Evolutionary conservation across 805 yeast genomes (phyloP).

Genomic region (Sungouiella blattae): DNA sequence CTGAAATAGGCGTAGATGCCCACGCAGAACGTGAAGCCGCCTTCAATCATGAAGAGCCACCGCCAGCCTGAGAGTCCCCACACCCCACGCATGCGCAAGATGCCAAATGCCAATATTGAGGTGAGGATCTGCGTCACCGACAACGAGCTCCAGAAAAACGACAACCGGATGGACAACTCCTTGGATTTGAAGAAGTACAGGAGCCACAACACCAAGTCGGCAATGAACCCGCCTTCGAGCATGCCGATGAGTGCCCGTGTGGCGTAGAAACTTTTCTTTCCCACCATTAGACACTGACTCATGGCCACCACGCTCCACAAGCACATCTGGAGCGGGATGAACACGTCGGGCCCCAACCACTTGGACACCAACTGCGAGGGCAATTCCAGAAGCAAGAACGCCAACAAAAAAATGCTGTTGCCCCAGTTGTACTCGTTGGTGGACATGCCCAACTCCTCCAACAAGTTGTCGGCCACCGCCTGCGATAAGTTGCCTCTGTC

Average conservation of each 20-base stretch:
- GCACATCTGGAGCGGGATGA: slow-evolving; percentile 57
- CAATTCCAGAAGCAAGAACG: slow-evolving; percentile 55
- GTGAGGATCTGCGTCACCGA: slow-evolving; percentile 46
- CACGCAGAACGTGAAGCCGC: slow-evolving; percentile 50
- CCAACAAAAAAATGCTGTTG: slow-evolving; percentile 48
- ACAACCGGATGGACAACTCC: slow-evolving; percentile 57
- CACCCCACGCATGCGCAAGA: slow-evolving; percentile 47
- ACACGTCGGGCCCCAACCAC: slow-evolving; percentile 56
- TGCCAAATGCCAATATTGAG: slow-evolving; percentile 49
- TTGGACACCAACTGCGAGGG: slow-evolving; percentile 69
- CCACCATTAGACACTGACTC: slow-evolving; percentile 44
- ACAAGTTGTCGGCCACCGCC: slow-evolving; percentile 55
- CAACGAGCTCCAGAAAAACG: slow-evolving; percentile 58
- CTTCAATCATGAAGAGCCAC: slow-evolving; percentile 66
- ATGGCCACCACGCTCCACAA: slow-evolving; percentile 57
- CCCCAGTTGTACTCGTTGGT: slow-evolving; percentile 61
- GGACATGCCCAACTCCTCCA: slow-evolving; percentile 49
- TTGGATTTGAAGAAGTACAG: slow-evolving; percentile 60
- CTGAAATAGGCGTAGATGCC: slow-evolving; percentile 43
- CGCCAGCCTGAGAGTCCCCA: slow-evolving; percentile 54
- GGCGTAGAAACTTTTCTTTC: slow-evolving; percentile 40
- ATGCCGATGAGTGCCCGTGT: slow-evolving; percentile 53
- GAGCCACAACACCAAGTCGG: slow-evolving; percentile 51
- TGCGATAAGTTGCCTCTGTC: slow-evolving; percentile 57
- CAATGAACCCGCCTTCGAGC: slow-evolving; percentile 65